These are phyloP conservation scores for Rhododendron ovatum DNA, from an alignment of 148 eudicot genomes.

Conservation along the genomic window DNA sequence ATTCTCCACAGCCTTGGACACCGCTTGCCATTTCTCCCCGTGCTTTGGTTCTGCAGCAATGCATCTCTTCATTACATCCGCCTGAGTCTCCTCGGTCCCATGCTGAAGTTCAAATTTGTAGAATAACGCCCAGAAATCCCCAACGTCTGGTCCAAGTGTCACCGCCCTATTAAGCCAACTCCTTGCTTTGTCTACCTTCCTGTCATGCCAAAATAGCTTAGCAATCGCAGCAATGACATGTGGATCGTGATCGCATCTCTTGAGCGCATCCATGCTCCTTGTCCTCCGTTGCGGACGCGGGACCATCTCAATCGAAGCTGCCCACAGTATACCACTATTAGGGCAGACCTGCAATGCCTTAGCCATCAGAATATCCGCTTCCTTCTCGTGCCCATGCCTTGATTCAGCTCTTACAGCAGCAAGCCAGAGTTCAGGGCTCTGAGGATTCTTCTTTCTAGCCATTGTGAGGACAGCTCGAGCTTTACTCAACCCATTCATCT, in stretches of 20 bases:
- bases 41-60: slow-evolving; percentile 87
- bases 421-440: slow-evolving; percentile 88
- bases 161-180: slow-evolving; percentile 81
- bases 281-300: slow-evolving; percentile 87
- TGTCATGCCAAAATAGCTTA: slow-evolving; percentile 86
- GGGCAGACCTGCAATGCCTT: slow-evolving; percentile 96
- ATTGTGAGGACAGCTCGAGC: slow-evolving; percentile 80
- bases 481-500: slow-evolving; percentile 74
- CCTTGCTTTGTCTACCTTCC: slow-evolving; percentile 92
- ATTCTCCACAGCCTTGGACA: slow-evolving; percentile 78
- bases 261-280: slow-evolving; percentile 71
- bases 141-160: slow-evolving; percentile 78
- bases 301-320: slow-evolving; percentile 80
- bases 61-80: slow-evolving; percentile 76
- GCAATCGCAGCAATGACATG: slow-evolving; percentile 80
- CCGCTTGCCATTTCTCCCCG: slow-evolving; percentile 87
- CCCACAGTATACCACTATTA: slow-evolving; percentile 87
- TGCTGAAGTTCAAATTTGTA: slow-evolving; percentile 85
- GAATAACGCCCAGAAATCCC: slow-evolving; percentile 89
- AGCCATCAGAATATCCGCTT: slow-evolving; percentile 84
- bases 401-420: slow-evolving; percentile 81
- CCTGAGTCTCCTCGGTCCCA: slow-evolving; percentile 76
- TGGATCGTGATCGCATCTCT: slow-evolving; percentile 72
- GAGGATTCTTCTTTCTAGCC: slow-evolving; percentile 86
- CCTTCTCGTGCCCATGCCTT: slow-evolving; percentile 80